These are phyloP conservation scores for Phyllosticta citrichinensis DNA, from an alignment of 2,329 filamentous ascomycete species.

Conservation along the genomic window DNA sequence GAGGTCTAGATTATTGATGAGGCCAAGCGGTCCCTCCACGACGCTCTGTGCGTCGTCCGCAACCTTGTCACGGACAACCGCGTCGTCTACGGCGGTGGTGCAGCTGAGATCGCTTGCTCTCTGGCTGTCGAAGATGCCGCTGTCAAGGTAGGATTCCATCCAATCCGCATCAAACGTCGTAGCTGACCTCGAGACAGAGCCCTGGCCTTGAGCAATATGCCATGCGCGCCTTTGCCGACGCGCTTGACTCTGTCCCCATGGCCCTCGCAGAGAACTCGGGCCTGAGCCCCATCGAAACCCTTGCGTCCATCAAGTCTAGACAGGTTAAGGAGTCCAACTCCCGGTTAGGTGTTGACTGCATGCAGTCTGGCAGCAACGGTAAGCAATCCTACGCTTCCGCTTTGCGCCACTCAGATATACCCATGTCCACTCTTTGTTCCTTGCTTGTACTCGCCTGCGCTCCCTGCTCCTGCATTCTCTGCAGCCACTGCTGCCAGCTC, in stretches of 20 bases:
- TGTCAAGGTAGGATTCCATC: constrained; percentile 48
- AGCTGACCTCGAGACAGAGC: constrained; percentile 42
- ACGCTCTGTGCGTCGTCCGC: constrained; percentile 93
- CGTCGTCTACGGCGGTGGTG: constrained; percentile 93
- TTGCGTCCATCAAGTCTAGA: constrained; percentile 90
- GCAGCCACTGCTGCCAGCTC: constrained; percentile 9
- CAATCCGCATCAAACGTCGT: not conserved
- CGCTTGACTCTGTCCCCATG: constrained; percentile 88
- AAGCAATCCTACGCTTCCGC: constrained; percentile 22
- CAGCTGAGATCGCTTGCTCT: constrained; percentile 94
- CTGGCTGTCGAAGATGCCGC: constrained; percentile 92
- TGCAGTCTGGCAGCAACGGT: constrained; percentile 85
- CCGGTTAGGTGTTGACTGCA: constrained; percentile 90
- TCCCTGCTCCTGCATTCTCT: constrained; percentile 8
- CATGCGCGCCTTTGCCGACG: constrained; percentile 96
- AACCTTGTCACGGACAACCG: constrained; percentile 95
- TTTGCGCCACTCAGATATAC: constrained; percentile 11
- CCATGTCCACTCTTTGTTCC: not conserved
- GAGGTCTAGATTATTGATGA: constrained; percentile 81
- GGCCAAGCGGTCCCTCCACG: constrained; percentile 92
- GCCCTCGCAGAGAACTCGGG: constrained; percentile 95
- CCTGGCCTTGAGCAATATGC: constrained; percentile 97
- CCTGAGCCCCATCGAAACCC: constrained; percentile 86
- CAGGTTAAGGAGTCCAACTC: constrained; percentile 80
- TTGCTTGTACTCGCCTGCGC: constrained; percentile 5